These are phyloP conservation scores for Shiraia sp. DNA, from an alignment of 2,329 filamentous ascomycete species.

Conservation along the genomic window DNA sequence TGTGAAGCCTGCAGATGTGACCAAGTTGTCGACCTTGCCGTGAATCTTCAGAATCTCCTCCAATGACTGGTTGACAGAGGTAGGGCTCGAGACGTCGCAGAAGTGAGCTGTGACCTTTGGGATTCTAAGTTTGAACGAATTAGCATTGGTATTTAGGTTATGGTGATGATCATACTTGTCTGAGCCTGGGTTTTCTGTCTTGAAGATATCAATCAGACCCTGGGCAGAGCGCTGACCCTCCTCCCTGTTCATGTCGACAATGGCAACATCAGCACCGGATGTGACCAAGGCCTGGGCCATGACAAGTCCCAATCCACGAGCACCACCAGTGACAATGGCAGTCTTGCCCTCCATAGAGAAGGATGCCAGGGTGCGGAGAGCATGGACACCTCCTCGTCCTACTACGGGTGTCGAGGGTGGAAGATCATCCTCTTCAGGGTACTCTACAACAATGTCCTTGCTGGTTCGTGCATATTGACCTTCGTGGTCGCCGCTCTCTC, in stretches of 20 bases:
- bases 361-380: constrained; percentile 80
- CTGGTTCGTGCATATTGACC: constrained; percentile 81
- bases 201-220: constrained; percentile 74
- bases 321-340: constrained; percentile 86
- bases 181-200: constrained; percentile 76
- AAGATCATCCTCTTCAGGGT: constrained; percentile 74
- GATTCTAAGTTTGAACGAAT: constrained; percentile 51
- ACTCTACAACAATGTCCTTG: constrained; percentile 74
- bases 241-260: constrained; percentile 92
- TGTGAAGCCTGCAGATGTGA: constrained; percentile 95
- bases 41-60: constrained; percentile 71
- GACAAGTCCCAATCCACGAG: constrained; percentile 83
- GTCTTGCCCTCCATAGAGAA: constrained; percentile 87
- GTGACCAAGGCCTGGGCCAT: constrained; percentile 92
- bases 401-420: constrained; percentile 72
- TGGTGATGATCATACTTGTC: constrained; percentile 55
- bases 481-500: constrained; percentile 54
- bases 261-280: constrained; percentile 84
- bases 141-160: not conserved
- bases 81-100: constrained; percentile 80
- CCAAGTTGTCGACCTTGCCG: constrained; percentile 84
- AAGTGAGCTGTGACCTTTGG: constrained; percentile 90
- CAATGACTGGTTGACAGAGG: constrained; percentile 76
- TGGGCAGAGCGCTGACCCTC: constrained; percentile 79
- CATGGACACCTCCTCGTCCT: constrained; percentile 77